Evolutionary conservation across 768 basidiomycete genomes (phyloP), one percentile per base, ranked within the genome.

Genomic region (Kondoa subrosea): DNA sequence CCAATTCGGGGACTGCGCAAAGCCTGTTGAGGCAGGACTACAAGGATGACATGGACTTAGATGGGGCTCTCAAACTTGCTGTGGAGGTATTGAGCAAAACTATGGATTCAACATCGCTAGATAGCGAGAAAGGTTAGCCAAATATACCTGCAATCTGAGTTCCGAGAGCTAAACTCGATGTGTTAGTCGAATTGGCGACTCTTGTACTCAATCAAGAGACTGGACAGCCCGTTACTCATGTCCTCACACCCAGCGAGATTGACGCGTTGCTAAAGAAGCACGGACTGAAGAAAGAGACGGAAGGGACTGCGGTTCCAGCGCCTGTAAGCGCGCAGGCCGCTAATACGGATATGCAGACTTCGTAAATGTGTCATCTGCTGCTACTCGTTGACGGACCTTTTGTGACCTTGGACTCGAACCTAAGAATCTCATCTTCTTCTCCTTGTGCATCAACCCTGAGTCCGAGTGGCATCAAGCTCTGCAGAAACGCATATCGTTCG

Each of bases 81-180:
- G 81, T 97, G 72, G 87, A 85, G 79, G 87, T 90, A 65, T 92
- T 99, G 91, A 92, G 91, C 81, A 97, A 96, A 83, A 96, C 93
- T 66, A 96, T 99, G 93, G 95, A 99, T 75, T 91, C 89, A 71
- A 96, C 93, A 32, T 96, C 90, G 58, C 77, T 99, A 70, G 88
- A 89, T 33, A 92, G 89, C 75, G 95, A 99, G 80, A 97, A 96
- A 78, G 80, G 95, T 95, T n/a, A n/a, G n/a, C n/a, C n/a, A n/a
- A 31, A 32, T 3, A 32, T n/a, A 34, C 57, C 50, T 34, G 62
- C 58, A 29, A 33, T 33, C 50, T 31, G 17, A 26, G 32, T 34
- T 64, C 16, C 34, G 34, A 34, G 68, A 50, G 70, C 64, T 56
- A 61, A 15, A n/a, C n/a, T n/a, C n/a, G n/a, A n/a, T 30, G 50